These are phyloP conservation scores for Paecilomyces fulvus DNA, from an alignment of 2,329 filamentous ascomycete species.

Conservation along the genomic window DNA sequence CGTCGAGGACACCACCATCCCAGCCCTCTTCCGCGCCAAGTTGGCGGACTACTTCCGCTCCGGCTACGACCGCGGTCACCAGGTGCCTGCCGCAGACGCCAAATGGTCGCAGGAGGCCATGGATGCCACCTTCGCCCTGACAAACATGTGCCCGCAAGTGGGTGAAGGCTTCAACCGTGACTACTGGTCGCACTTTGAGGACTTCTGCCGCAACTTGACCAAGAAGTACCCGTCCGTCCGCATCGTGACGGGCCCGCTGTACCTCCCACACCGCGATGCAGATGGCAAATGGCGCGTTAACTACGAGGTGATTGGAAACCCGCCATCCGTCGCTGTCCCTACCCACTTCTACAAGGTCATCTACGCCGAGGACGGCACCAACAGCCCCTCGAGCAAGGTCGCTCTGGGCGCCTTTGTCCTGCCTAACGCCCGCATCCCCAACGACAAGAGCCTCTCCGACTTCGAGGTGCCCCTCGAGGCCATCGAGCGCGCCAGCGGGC, in stretches of 20 bases:
- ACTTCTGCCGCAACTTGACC: constrained; percentile 84
- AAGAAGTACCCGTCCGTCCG: constrained; percentile 74
- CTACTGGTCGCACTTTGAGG: constrained; percentile 98
- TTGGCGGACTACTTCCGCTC: constrained; percentile 91
- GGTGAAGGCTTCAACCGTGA: constrained; percentile 97
- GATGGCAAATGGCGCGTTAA: constrained; percentile 94
- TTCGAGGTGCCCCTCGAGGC: constrained; percentile 94
- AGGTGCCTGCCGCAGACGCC: constrained; percentile 91
- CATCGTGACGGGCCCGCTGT: constrained; percentile 87
- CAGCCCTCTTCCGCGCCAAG: constrained; percentile 77
- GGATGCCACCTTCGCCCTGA: constrained; percentile 87
- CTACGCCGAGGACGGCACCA: constrained; percentile 74
- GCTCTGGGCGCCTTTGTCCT: constrained; percentile 90
- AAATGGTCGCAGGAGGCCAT: constrained; percentile 93
- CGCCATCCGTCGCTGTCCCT: constrained; percentile 88
- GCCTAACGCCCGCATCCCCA: constrained; percentile 82
- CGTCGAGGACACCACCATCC: constrained; percentile 70
- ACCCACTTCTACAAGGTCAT: constrained; percentile 99
- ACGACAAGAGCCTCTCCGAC: constrained; percentile 75
- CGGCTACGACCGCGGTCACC: constrained; percentile 92
- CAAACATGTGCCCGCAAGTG: constrained; percentile 98
- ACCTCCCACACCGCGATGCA: constrained; percentile 75
- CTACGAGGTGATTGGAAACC: constrained; percentile 92
- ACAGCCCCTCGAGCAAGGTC: constrained; percentile 58
- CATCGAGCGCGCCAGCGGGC: constrained; percentile 80